phyloP scores from a whole-genome alignment of 2,329 filamentous ascomycete genomes.

The Penicillium sp. region DNA sequence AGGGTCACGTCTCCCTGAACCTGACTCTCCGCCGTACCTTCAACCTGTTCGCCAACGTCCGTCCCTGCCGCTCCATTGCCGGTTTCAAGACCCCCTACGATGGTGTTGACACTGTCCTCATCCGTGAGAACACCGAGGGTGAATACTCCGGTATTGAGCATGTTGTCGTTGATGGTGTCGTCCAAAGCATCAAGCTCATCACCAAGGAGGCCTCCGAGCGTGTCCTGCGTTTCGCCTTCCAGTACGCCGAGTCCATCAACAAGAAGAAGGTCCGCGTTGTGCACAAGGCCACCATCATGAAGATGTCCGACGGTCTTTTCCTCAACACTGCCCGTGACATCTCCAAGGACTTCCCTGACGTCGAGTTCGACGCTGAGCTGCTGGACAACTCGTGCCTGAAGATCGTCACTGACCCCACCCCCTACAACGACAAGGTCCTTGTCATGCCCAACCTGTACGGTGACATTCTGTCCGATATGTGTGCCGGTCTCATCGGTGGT shows the following conservation, averaged over 20 bases:
- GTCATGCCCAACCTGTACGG: constrained; percentile 98
- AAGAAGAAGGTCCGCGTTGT: constrained; percentile 96
- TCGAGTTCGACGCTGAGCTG: constrained; percentile 96
- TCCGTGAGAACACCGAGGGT: constrained; percentile 99
- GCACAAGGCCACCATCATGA: constrained; percentile 99
- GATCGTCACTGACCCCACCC: constrained; percentile 93
- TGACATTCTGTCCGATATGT: constrained; percentile 99
- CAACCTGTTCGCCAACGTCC: constrained; percentile 99
- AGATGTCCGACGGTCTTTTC: constrained; percentile 99
- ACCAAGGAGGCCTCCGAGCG: constrained; percentile 92
- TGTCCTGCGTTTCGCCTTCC: constrained; percentile 95
- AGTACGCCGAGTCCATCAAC: constrained; percentile 90
- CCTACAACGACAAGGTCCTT: constrained; percentile 99
- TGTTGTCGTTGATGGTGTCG: constrained; percentile 94
- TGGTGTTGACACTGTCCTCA: constrained; percentile 92
- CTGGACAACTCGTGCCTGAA: constrained; percentile 99
- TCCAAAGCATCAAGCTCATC: constrained; percentile 99
- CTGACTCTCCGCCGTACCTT: constrained; percentile 97
- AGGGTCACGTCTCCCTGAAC: constrained; percentile 99
- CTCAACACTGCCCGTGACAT: constrained; percentile 81
- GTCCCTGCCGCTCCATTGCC: constrained; percentile 93
- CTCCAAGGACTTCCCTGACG: constrained; percentile 90
- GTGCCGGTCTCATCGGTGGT: constrained; percentile 95
- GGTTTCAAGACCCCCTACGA: constrained; percentile 99
- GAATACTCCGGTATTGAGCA: constrained; percentile 99